Evolutionary conservation across 306 rosid genomes (phyloP).

Genomic region (Gillenia trifoliata): DNA sequence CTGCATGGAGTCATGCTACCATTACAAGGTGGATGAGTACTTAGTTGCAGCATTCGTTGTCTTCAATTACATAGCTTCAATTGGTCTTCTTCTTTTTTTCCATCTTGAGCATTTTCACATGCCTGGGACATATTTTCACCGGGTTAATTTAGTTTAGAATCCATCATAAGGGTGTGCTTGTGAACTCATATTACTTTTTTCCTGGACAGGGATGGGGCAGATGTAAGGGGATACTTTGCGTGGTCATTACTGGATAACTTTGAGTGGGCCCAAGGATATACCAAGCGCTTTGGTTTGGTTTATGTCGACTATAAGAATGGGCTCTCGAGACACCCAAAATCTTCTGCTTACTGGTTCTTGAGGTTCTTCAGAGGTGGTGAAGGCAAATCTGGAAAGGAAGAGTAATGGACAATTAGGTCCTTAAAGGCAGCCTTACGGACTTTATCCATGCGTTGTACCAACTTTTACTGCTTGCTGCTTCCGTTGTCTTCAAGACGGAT

Average conservation of each 20-base stretch:
- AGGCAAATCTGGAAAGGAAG: slow-evolving; percentile 50
- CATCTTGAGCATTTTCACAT: not conserved
- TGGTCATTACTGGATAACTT: slow-evolving; percentile 94
- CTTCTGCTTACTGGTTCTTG: slow-evolving; percentile 89
- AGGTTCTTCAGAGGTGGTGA: slow-evolving; percentile 60
- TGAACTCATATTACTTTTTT: not conserved
- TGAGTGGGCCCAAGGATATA: slow-evolving; percentile 94
- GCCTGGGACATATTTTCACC: not conserved
- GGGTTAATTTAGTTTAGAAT: not conserved
- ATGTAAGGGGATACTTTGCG: slow-evolving; percentile 88
- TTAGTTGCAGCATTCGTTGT: too few species aligned
- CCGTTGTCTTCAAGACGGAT: not conserved
- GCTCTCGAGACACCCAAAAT: slow-evolving; percentile 79
- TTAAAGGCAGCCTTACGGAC: not conserved
- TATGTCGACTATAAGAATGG: slow-evolving; percentile 78
- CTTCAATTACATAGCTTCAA: not conserved
- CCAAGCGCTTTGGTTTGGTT: slow-evolving; percentile 86
- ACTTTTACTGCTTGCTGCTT: not conserved
- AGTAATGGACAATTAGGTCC: slow-evolving; percentile 14
- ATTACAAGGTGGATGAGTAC: not conserved
- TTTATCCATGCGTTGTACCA: not conserved
- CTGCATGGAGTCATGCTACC: not conserved
- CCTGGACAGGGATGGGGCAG: slow-evolving; percentile 69
- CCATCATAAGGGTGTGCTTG: not conserved
- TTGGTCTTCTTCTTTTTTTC: not conserved